Evolutionary conservation across 306 rosid species (phyloP).

Genomic region (Dryas octopetala): DNA sequence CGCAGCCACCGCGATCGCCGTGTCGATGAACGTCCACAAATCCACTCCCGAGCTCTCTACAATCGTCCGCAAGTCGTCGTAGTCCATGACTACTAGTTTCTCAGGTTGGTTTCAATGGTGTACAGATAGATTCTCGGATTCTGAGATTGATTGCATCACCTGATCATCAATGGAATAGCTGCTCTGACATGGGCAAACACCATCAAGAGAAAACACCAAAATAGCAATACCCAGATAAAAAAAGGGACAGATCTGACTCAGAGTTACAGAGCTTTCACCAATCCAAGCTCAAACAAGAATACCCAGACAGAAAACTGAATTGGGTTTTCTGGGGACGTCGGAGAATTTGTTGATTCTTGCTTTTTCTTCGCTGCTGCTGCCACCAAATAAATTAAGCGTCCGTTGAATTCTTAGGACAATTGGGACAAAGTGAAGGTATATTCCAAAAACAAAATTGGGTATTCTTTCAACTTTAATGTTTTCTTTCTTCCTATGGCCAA

Average conservation of each 20-base stretch:
- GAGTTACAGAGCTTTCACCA: not conserved
- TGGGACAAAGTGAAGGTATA: constrained; percentile 1
- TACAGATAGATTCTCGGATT: not conserved
- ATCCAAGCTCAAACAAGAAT: not conserved
- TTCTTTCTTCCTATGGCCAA: not conserved
- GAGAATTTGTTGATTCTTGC: not conserved
- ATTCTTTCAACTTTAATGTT: not conserved
- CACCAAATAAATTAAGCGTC: not conserved
- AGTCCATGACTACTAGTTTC: constrained; percentile 47
- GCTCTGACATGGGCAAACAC: too few species aligned
- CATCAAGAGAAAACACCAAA: not conserved
- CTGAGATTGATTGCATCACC: constrained; percentile 8
- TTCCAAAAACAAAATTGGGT: constrained; percentile 1
- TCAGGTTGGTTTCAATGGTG: not conserved
- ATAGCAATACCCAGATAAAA: not conserved
- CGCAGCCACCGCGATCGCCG: constrained; percentile 82
- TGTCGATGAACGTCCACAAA: constrained; percentile 76
- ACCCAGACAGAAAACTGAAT: not conserved
- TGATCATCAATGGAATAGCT: not conserved
- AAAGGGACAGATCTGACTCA: not conserved
- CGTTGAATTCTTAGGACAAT: not conserved
- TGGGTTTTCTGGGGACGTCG: not conserved
- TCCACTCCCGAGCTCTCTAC: constrained; percentile 78
- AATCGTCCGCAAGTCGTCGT: constrained; percentile 79
- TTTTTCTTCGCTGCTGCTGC: not conserved